A percentile compares a stretch with the other conserved stretches of the same genome.
These are phyloP conservation scores for Tulasnella sp. DNA, from an alignment of 768 basidiomycete species.

Conservation along the genomic window DNA sequence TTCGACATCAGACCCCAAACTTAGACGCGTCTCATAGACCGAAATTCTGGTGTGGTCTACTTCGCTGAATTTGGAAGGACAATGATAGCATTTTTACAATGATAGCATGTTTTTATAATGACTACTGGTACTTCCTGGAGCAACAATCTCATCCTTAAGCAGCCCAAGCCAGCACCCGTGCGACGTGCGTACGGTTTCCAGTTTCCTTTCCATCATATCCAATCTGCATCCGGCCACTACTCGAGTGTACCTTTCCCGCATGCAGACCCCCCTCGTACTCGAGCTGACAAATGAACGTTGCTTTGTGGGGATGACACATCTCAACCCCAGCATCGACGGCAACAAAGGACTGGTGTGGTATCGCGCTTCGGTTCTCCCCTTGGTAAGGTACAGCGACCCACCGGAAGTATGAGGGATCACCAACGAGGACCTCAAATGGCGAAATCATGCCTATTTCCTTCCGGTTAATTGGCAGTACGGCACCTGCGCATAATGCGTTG, in stretches of 20 bases:
- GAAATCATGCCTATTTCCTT: background rate
- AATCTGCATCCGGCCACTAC: background rate
- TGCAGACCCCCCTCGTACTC: background rate
- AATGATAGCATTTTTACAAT: too few species aligned
- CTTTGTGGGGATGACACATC: background rate
- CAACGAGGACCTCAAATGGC: background rate
- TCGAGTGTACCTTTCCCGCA: background rate
- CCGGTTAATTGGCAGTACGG: background rate
- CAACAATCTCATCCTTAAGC: background rate
- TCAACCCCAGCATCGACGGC: background rate
- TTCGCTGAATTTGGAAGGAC: too few species aligned
- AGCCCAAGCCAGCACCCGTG: background rate
- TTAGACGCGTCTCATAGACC: too few species aligned
- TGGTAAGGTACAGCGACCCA: background rate
- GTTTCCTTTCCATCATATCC: background rate
- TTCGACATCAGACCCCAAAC: too few species aligned
- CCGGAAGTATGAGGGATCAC: background rate
- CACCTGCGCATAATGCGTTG: background rate
- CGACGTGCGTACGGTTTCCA: background rate
- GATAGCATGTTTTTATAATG: too few species aligned
- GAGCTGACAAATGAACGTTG: background rate
- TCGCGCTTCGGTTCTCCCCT: background rate
- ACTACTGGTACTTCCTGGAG: too few species aligned
- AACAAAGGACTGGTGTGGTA: background rate
- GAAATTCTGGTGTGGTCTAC: too few species aligned